Conservation (phyloP, 2,329 filamentous ascomycete species). For the Macroventuria anomochaeta region DNA sequence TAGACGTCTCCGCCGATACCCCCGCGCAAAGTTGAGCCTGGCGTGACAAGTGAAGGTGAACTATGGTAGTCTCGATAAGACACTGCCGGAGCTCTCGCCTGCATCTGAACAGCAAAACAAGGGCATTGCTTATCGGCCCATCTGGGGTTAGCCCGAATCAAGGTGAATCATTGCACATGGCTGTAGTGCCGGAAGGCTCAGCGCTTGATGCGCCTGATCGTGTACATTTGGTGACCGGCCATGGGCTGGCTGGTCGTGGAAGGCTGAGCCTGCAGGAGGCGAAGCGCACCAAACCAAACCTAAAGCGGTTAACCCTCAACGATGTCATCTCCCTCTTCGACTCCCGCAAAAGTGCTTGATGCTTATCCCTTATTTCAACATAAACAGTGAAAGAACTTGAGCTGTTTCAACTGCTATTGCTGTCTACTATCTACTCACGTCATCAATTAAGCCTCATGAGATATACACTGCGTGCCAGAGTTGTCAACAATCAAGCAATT, state of each 20-base stretch:
- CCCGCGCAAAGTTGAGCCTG: neutral
- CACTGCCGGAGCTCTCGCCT: neutral
- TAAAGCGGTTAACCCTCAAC: neutral
- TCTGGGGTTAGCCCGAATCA: neutral
- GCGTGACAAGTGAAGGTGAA: neutral
- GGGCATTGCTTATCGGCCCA: neutral
- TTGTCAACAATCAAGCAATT: too few relatives aligned
- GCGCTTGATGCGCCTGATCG: neutral
- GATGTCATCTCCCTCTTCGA: too few relatives aligned
- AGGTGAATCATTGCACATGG: neutral
- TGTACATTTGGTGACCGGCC: slow-evolving; percentile 8
- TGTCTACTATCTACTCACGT: too few relatives aligned
- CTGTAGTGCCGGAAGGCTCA: neutral
- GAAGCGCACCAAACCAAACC: neutral
- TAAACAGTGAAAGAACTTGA: too few relatives aligned
- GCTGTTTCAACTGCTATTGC: too few relatives aligned
- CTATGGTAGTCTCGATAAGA: neutral
- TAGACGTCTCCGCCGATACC: too few relatives aligned
- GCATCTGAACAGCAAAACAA: neutral
- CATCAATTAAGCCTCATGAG: too few relatives aligned
- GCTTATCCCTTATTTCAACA: too few relatives aligned
- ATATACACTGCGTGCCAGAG: too few relatives aligned
- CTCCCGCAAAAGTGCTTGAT: too few relatives aligned
- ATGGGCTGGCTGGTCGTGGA: neutral
- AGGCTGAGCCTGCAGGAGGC: slow-evolving; percentile 6